These are phyloP conservation scores for Vitis labrusca DNA, from an alignment of 164 flowering plant genomes.

Conservation along the genomic window DNA sequence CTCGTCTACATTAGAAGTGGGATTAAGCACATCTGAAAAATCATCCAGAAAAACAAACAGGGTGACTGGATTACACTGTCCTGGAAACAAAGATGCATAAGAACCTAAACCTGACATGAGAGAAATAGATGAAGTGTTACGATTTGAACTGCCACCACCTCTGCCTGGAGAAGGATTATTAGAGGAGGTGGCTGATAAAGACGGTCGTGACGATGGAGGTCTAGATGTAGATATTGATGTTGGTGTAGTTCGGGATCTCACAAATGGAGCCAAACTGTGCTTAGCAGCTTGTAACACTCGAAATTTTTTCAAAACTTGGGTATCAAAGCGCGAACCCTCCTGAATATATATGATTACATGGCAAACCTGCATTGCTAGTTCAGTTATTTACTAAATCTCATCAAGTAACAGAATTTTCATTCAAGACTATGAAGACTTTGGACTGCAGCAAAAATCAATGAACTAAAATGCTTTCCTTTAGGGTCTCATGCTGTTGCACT, in stretches of 20 bases:
- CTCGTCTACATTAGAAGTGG: conserved; percentile 46
- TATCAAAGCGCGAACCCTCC: conserved; percentile 82
- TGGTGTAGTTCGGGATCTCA: conserved; percentile 47
- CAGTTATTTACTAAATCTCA: conserved; percentile 12
- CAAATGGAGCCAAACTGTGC: conserved; percentile 58
- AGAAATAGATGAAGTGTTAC: conserved; percentile 62
- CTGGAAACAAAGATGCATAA: conserved; percentile 74
- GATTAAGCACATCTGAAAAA: conserved; percentile 40
- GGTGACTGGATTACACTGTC: conserved; percentile 78
- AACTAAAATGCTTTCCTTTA: background rate
- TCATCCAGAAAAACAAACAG: conserved; percentile 88
- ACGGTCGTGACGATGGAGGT: conserved; percentile 42
- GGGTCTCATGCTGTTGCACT: background rate
- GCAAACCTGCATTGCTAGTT: conserved; percentile 76
- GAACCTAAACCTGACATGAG: conserved; percentile 83
- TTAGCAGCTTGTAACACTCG: conserved; percentile 85
- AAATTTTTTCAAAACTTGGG: conserved; percentile 62
- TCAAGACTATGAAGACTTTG: background rate
- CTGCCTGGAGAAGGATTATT: conserved; percentile 60
- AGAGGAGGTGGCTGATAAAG: conserved; percentile 25
- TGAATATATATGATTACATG: conserved; percentile 76
- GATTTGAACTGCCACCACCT: conserved; percentile 42
- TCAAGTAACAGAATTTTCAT: background rate
- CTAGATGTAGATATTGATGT: conserved; percentile 36
- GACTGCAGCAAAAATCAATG: background rate